Percentiles rank a stretch among this genome's conserved stretches.
These are phyloP conservation scores for Solanum clarkiae DNA, from an alignment of 257 asterid species.

Conservation along the genomic window DNA sequence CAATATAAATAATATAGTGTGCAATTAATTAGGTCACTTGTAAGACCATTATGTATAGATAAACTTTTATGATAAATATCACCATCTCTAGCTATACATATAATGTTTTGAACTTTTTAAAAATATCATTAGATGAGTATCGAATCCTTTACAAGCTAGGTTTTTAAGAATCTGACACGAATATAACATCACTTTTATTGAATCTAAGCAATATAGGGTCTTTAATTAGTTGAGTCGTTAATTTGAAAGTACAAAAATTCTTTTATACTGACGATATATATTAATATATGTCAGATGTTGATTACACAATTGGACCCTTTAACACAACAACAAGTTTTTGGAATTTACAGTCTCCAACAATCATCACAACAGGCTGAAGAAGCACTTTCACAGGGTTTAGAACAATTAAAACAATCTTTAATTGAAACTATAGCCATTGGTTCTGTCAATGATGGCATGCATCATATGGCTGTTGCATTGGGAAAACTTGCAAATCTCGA, in stretches of 20 bases:
- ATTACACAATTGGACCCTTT: slow-evolving; percentile 66
- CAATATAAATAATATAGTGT: not conserved
- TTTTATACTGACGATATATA: not conserved
- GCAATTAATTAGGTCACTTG: not conserved
- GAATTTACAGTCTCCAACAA: slow-evolving; percentile 81
- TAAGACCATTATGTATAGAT: not conserved
- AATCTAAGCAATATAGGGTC: not conserved
- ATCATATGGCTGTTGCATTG: slow-evolving; percentile 83
- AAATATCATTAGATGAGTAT: no score
- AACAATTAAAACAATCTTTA: slow-evolving; percentile 77
- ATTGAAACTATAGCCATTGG: slow-evolving; percentile 51
- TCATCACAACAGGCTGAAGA: slow-evolving; percentile 91
- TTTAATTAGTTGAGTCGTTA: not conserved
- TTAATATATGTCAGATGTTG: slow-evolving; percentile 38
- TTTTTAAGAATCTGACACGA: not conserved
- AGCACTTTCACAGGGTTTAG: slow-evolving; percentile 86
- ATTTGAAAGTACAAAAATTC: not conserved
- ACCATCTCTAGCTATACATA: not conserved
- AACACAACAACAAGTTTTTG: slow-evolving; percentile 86
- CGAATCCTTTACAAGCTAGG: not conserved
- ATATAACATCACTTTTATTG: not conserved
- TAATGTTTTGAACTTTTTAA: not conserved
- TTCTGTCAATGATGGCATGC: slow-evolving; percentile 60
- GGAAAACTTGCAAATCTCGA: slow-evolving; percentile 78
- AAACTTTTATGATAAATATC: not conserved